These are phyloP conservation scores for Stemphylium lycopersici DNA, from an alignment of 2,329 filamentous ascomycete species.

Conservation along the genomic window DNA sequence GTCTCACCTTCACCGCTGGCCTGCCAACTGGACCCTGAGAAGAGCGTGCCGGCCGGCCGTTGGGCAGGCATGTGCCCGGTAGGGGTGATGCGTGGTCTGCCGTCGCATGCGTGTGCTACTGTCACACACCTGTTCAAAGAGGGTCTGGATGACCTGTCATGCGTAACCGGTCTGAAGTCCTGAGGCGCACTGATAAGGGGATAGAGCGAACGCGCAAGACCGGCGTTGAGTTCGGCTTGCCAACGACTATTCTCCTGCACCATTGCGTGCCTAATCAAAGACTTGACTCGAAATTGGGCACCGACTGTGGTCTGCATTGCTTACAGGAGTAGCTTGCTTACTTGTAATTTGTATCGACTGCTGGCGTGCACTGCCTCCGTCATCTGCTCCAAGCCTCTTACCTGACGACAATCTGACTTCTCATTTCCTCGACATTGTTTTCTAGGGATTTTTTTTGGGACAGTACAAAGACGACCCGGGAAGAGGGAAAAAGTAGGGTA, in stretches of 20 bases:
- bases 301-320: neutral
- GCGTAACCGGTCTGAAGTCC: neutral
- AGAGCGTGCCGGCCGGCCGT: neutral
- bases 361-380: neutral
- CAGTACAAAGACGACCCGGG: neutral
- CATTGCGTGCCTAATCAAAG: neutral
- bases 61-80: conserved; percentile 8
- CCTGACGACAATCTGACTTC: neutral
- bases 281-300: neutral
- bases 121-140: conserved; percentile 6
- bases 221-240: neutral
- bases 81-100: neutral
- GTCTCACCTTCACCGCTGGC: conserved; percentile 14
- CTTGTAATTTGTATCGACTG: no score
- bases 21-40: conserved; percentile 8
- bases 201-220: neutral
- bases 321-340: no score
- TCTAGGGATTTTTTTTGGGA: neutral
- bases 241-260: neutral
- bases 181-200: conserved; percentile 13
- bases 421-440: neutral
- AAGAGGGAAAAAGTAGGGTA: neutral
- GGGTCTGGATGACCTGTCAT: conserved; percentile 12
- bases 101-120: conserved; percentile 10
- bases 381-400: neutral